Evolutionary conservation across 2,329 filamentous ascomycete species (phyloP), one percentile per base, ranked within the genome.

Genomic region (Fusarium algeriense): DNA sequence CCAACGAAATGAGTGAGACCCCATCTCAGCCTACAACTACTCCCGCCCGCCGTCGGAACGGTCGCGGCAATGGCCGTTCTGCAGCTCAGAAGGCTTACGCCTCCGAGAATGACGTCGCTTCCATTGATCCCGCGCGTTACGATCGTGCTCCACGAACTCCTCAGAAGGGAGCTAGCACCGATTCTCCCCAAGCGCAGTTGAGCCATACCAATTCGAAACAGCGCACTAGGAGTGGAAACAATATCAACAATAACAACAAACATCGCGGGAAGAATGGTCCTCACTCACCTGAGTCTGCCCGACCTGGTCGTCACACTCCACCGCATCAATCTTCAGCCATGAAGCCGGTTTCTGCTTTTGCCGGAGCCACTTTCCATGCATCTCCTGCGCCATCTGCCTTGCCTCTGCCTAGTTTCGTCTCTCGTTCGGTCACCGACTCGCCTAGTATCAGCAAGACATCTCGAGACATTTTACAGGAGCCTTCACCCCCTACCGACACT

Each of bases 341-440:
- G 70, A 86, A 85, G 77, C 81, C 86, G 48, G 81, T 81, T 34
- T 82, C 89, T 65, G 90, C 92, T 48, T 99, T 97, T 82, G 96
- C 96, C 41, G 96, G 95, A 17, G 92, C 95, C 37, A 97, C 94
- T 8, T 99, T 98, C 80, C 95, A 98, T 81, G 93, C 94, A 43
- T 98, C 96, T 12, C 96, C 96, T 23, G 95, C 95, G 3, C 92
- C 96, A 1, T 97, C 94, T 12, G 91, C 94, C 28, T 85, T 99
- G 35, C 96, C 96, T 1, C 92, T 98, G 64, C 96, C 96, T 14
- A 97, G 92, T 77, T 97, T 98, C 80, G 89, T 85, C 37, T 91
- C 92, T 32, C 95, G 92, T 76, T 90, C 93, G 0, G 86, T 93
- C 15, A 90, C 91, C 6, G 91, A 92, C 62, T 91, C 90, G 6